A percentile compares a stretch with the other conserved stretches of the same genome.
Conservation (phyloP, 164 flowering plant species). For the Chimonanthus salicifolius region DNA sequence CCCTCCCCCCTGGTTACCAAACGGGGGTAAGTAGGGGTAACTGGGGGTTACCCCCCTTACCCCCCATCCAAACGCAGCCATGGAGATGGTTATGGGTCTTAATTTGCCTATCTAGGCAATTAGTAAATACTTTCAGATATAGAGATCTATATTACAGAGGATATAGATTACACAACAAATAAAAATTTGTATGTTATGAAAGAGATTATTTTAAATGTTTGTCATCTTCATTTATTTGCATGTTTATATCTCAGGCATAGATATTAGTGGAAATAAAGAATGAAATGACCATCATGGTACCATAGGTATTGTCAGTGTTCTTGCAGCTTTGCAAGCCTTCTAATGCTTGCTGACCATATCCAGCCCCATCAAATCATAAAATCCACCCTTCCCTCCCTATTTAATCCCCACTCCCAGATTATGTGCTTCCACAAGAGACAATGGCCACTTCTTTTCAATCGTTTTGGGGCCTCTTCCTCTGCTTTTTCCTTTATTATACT, state of each 20-base stretch:
- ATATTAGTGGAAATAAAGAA: background rate
- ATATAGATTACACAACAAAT: too few species aligned
- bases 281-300: slow-evolving; percentile 18
- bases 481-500: slow-evolving; percentile 27
- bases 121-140: background rate
- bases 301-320: slow-evolving; percentile 14
- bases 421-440: slow-evolving; percentile 23
- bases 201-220: background rate
- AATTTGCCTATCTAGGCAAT: background rate
- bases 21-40: too few species aligned
- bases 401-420: slow-evolving; percentile 17
- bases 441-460: slow-evolving; percentile 28
- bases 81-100: background rate
- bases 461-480: slow-evolving; percentile 39
- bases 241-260: background rate
- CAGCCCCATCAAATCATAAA: slow-evolving; percentile 14
- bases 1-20: too few species aligned
- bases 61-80: too few species aligned
- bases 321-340: slow-evolving; percentile 33
- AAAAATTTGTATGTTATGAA: background rate
- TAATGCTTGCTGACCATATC: slow-evolving; percentile 5
- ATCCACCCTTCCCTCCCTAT: slow-evolving; percentile 15
- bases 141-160: background rate
- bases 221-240: background rate
- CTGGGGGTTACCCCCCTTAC: too few species aligned